phyloP scores from a whole-genome alignment of 116 monocot species.

The Iris pallida region DNA sequence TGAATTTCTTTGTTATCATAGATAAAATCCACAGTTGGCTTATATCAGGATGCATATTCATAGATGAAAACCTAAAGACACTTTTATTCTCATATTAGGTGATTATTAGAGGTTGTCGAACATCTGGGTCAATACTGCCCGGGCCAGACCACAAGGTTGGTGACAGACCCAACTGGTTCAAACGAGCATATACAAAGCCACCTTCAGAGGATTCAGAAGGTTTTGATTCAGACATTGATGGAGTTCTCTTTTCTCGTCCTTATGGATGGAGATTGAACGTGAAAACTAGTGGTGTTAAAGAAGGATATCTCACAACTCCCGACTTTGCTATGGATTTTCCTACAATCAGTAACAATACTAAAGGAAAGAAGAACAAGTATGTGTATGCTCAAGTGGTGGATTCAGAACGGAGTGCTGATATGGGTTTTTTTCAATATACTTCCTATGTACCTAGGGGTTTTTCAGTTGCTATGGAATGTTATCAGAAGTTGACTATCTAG shows the following conservation, averaged over 20 bases:
- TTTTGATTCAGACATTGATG: slow-evolving; percentile 19
- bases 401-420: slow-evolving; percentile 5
- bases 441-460: not conserved
- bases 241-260: slow-evolving; percentile 17
- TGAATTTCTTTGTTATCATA: too few relatives aligned
- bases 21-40: too few relatives aligned
- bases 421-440: slow-evolving; percentile 1
- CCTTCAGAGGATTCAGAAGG: not conserved
- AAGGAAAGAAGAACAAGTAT: slow-evolving; percentile 9
- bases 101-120: slow-evolving; percentile 14
- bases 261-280: slow-evolving; percentile 22
- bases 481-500: too few relatives aligned
- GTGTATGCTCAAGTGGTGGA: slow-evolving; percentile 23
- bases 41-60: not conserved
- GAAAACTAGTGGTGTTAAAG: slow-evolving; percentile 7
- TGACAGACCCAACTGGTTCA: slow-evolving; percentile 9
- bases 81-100: slow-evolving; percentile 4
- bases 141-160: not conserved
- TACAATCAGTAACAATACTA: slow-evolving; percentile 2
- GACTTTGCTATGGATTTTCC: slow-evolving; percentile 23
- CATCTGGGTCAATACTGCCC: slow-evolving; percentile 9
- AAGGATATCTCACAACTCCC: slow-evolving; percentile 9
- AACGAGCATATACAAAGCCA: slow-evolving; percentile 5
- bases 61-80: not conserved
- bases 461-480: not conserved